Percentiles rank a stretch among this genome's conserved stretches.
phyloP scores from a whole-genome alignment of 108 stramenopile species.

The Cyclotella kingstonii region DNA sequence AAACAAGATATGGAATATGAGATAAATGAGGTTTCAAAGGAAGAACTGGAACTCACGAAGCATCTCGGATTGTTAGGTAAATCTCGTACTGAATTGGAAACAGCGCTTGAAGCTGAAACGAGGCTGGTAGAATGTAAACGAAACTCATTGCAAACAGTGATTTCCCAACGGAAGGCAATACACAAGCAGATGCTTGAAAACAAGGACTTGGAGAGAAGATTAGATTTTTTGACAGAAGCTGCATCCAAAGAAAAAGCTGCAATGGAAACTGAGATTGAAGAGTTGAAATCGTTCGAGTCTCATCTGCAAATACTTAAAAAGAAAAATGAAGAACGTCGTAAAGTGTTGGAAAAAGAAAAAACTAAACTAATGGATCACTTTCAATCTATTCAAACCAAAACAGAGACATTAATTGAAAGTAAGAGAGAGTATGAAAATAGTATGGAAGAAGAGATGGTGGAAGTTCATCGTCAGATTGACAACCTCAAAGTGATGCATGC shows the following conservation, averaged over 20 bases:
- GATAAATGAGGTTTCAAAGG: conserved; percentile 13
- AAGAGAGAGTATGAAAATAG: conserved; percentile 13
- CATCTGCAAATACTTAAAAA: conserved; percentile 9
- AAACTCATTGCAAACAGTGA: conserved; percentile 19
- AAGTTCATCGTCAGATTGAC: conserved; percentile 21
- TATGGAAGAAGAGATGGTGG: conserved; percentile 23
- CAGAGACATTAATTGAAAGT: conserved; percentile 20
- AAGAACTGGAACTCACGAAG: conserved; percentile 25
- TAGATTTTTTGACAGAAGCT: conserved; percentile 25
- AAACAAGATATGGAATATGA: conserved; percentile 15
- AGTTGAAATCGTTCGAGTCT: conserved; percentile 23
- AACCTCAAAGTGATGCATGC: conserved; percentile 8
- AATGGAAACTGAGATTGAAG: conserved; percentile 19
- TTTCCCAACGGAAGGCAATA: conserved; percentile 18
- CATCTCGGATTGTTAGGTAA: conserved; percentile 24
- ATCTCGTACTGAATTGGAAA: conserved; percentile 23
- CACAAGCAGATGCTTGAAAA: conserved; percentile 36
- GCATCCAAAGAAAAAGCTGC: conserved; percentile 29
- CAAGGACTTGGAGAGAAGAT: conserved; percentile 23
- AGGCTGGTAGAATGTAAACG: conserved; percentile 21
- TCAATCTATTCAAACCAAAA: conserved; percentile 17
- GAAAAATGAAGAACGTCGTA: conserved; percentile 10
- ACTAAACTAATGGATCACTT: conserved; percentile 8
- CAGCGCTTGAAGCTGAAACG: conserved; percentile 26
- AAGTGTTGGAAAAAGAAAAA: conserved; percentile 32